Percentiles rank a stretch among this genome's conserved stretches.
Evolutionary conservation across 1,284 basidiomycete genomes (phyloP).

Genomic region (Meripilus lineatus): DNA sequence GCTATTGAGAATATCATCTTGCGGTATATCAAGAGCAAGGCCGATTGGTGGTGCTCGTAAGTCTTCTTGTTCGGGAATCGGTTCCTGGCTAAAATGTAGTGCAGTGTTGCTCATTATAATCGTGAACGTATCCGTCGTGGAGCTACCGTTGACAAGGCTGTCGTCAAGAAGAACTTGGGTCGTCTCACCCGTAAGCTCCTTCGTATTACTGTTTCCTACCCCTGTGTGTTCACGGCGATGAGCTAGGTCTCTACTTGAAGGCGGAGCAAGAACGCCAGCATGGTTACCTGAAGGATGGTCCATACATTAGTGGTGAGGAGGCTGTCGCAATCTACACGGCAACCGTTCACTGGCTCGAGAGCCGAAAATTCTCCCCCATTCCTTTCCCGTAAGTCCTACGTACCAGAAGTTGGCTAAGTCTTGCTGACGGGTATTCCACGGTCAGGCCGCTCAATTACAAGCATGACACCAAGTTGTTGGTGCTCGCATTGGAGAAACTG

Average conservation of each 20-base stretch:
- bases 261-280: slow-evolving; percentile 98
- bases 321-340: slow-evolving; percentile 97
- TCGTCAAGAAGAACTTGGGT: slow-evolving; percentile 93
- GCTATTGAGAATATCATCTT: slow-evolving; percentile 99
- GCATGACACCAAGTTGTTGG: slow-evolving; percentile 94
- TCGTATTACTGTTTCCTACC: slow-evolving; percentile 26
- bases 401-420: not conserved
- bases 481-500: slow-evolving; percentile 91
- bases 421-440: slow-evolving; percentile 10
- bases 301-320: slow-evolving; percentile 95
- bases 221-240: too few species aligned
- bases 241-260: slow-evolving; percentile 95
- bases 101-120: slow-evolving; percentile 85
- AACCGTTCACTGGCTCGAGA: slow-evolving; percentile 97
- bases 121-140: slow-evolving; percentile 94
- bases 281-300: slow-evolving; percentile 95
- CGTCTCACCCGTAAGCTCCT: slow-evolving; percentile 87
- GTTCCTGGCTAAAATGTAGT: not conserved
- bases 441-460: slow-evolving; percentile 90
- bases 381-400: slow-evolving; percentile 77
- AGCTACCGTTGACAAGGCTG: slow-evolving; percentile 99
- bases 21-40: slow-evolving; percentile 99
- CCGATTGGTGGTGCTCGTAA: slow-evolving; percentile 97
- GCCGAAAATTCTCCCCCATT: slow-evolving; percentile 93
- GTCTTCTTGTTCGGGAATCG: slow-evolving; percentile 28